A percentile compares a stretch with the other conserved stretches of the same genome.
phyloP scores from a whole-genome alignment of 2,329 filamentous ascomycete genomes.

The Aspergillus sp. region DNA sequence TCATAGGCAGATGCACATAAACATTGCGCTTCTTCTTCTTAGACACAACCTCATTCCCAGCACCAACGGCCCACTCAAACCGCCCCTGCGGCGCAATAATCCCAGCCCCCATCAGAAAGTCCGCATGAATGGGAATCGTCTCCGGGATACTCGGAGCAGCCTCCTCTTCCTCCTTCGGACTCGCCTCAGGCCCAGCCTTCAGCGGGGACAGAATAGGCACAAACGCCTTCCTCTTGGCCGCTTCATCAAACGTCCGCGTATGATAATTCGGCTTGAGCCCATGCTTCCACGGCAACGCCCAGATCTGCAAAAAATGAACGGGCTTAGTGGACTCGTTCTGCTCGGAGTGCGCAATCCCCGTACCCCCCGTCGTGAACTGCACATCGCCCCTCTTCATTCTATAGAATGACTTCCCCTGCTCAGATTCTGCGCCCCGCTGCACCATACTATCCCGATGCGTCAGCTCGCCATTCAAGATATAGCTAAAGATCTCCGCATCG shows the following conservation, averaged over 20 bases:
- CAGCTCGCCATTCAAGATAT: slow-evolving; percentile 80
- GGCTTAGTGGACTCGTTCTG: slow-evolving; percentile 72
- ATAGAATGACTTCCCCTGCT: slow-evolving; percentile 63
- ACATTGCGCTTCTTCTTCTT: slow-evolving; percentile 62
- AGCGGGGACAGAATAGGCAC: slow-evolving; percentile 75
- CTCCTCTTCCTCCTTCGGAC: slow-evolving; percentile 61
- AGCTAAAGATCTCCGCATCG: slow-evolving; percentile 87
- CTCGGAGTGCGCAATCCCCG: slow-evolving; percentile 76
- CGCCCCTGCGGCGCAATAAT: slow-evolving; percentile 65
- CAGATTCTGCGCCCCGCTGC: slow-evolving; percentile 63
- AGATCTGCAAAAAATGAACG: slow-evolving; percentile 86
- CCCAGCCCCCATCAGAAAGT: slow-evolving; percentile 78
- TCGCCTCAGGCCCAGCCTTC: slow-evolving; percentile 64
- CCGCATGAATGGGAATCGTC: slow-evolving; percentile 82
- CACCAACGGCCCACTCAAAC: slow-evolving; percentile 74
- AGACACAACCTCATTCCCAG: slow-evolving; percentile 28
- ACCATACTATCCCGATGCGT: slow-evolving; percentile 87
- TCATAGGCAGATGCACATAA: slow-evolving; percentile 79
- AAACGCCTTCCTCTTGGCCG: slow-evolving; percentile 68
- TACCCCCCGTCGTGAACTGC: slow-evolving; percentile 87
- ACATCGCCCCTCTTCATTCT: slow-evolving; percentile 77
- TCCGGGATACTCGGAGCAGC: slow-evolving; percentile 61
- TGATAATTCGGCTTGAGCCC: slow-evolving; percentile 75
- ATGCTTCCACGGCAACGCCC: slow-evolving; percentile 75
- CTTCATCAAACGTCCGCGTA: slow-evolving; percentile 70